Evolutionary conservation across 768 basidiomycete genomes (phyloP), one percentile per base, ranked within the genome.

Genomic region (Tephrocybe sp.): DNA sequence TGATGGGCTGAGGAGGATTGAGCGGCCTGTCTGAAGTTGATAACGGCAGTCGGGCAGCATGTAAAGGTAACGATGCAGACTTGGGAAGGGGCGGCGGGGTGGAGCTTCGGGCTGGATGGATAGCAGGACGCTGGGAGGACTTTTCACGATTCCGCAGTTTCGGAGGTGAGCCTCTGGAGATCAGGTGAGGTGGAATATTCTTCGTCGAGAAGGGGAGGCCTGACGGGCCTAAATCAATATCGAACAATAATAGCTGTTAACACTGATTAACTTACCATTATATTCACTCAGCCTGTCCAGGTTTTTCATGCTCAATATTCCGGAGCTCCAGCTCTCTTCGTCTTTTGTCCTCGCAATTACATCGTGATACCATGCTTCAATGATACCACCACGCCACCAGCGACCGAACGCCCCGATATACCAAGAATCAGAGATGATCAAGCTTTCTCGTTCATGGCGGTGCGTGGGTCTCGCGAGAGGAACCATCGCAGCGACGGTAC

Each of bases 391-490:
- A 39, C 86, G 74, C 87, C 89, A 95, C 93, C 93, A 96, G 54
- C 79, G 83, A 1, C 93, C 93, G 68, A 95, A 95, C 9, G 86
- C 86, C 25, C 93, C 93, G 53, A 96, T 75, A 67, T 90, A 96
- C 88, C 92, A 92, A 28, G 87, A 83, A 67, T 94, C 88, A 24
- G 83, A 78, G 50, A 85, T 71, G 56, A 82, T 74, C 55, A 77
- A 73, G 49, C 64, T 68, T 58, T 82, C 77, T 25, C 69, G 64
- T 63, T 76, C 66, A 44, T 68, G 61, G 44, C 69, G 64, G 12
- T 65, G 63, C 30, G 63, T 58, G 47, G 71, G 62, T 62, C 72
- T 73, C 50, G 75, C 66, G 48, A 77, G 71, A 48, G 86, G 87
- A 18, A 84, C 71, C 69, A 87, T 80, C 39, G 84, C 80, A 34